Evolutionary conservation across 495 filamentous ascomycete genomes (phyloP).

Genomic region (Aspergillus kassunensis): DNA sequence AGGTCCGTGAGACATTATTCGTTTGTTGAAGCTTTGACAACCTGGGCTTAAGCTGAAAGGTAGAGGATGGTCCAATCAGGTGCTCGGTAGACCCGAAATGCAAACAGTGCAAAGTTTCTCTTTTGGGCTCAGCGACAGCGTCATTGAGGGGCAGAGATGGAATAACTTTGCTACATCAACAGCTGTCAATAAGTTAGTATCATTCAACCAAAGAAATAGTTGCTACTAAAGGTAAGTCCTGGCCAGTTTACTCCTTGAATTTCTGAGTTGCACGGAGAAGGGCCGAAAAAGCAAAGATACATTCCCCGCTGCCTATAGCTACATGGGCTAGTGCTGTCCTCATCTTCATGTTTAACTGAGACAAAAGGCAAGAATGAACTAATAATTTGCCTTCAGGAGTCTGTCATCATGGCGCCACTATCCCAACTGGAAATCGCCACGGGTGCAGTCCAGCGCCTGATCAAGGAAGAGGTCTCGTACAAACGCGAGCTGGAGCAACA

Average conservation of each 20-base stretch:
- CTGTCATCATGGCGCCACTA: slow-evolving; percentile 61
- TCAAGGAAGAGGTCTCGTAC: slow-evolving; percentile 90
- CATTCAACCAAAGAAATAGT: neutral
- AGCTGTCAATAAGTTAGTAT: neutral
- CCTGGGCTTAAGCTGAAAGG: no score
- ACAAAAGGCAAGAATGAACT: no score
- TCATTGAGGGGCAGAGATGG: slow-evolving; percentile 12
- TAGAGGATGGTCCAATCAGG: neutral
- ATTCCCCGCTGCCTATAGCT: no score
- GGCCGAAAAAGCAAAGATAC: no score
- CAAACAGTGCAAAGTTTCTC: slow-evolving; percentile 21
- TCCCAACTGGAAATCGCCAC: slow-evolving; percentile 70
- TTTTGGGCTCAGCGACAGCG: slow-evolving; percentile 11
- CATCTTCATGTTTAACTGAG: no score
- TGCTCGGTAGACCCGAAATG: neutral
- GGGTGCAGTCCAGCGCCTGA: slow-evolving; percentile 68
- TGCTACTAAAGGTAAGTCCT: neutral
- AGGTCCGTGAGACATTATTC: no score
- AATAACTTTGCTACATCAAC: neutral
- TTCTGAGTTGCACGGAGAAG: no score
- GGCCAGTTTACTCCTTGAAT: neutral
- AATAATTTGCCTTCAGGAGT: neutral
- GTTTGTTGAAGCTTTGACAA: no score
- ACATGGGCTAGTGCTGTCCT: no score
- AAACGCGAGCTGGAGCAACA: slow-evolving; percentile 76